Conservation (phyloP, 192 early-diverging fungal species). For the Rhizoclosmatium globosum region DNA sequence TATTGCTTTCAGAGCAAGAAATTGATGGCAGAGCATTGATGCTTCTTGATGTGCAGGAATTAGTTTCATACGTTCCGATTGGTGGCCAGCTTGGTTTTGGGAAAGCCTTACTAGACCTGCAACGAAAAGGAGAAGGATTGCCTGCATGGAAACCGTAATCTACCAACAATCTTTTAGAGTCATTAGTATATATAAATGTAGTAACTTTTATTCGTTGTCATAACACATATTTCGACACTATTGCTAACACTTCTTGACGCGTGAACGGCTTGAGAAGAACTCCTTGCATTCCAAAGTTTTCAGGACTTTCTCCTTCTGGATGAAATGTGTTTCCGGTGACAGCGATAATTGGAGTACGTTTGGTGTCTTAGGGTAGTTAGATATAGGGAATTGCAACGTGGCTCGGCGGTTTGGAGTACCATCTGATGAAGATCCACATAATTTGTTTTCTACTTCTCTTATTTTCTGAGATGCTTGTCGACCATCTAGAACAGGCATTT, state of each 20-base stretch:
- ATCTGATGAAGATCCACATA: too few species aligned
- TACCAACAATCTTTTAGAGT: too few species aligned
- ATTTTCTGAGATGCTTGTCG: neutral
- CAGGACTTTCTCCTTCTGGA: neutral
- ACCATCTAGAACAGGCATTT: conserved; percentile 7
- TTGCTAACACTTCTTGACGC: neutral
- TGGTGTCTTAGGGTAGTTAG: neutral
- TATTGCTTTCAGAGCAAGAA: too few species aligned
- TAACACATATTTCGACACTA: neutral
- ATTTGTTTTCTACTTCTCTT: neutral
- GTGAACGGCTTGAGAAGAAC: neutral
- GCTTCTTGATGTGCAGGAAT: too few species aligned
- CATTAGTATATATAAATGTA: too few species aligned
- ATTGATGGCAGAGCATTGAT: too few species aligned
- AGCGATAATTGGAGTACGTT: neutral
- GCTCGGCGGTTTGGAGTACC: neutral
- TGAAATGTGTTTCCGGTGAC: neutral
- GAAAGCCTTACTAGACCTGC: too few species aligned
- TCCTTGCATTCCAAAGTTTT: neutral
- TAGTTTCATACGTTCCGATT: too few species aligned
- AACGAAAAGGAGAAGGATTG: too few species aligned
- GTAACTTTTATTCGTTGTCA: too few species aligned
- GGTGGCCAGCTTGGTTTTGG: too few species aligned
- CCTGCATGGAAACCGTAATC: too few species aligned
- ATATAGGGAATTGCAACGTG: neutral